A percentile compares a stretch with the other conserved stretches of the same genome.
phyloP scores from a whole-genome alignment of 345 rosid species.

The Gossypium australe region DNA sequence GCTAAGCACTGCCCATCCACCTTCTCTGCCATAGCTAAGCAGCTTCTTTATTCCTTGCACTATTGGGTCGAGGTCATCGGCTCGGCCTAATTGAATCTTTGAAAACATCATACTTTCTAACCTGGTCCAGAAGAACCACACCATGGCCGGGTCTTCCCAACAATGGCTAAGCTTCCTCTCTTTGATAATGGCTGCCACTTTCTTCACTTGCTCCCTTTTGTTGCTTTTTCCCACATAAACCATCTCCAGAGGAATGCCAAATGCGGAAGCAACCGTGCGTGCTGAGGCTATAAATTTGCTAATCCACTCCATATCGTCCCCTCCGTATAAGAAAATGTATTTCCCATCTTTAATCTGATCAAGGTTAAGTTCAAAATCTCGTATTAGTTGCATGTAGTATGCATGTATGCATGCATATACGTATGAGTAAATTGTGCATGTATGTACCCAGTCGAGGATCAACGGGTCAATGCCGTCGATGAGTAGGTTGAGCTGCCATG shows the following conservation, averaged over 20 bases:
- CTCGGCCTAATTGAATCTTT: constrained; percentile 67
- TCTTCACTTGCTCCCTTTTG: constrained; percentile 53
- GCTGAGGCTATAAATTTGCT: constrained; percentile 60
- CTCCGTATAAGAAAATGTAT: constrained; percentile 82
- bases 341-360: constrained; percentile 63
- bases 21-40: constrained; percentile 69
- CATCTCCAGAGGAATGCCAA: constrained; percentile 64
- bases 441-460: constrained; percentile 63
- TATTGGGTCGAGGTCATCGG: constrained; percentile 53
- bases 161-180: constrained; percentile 47
- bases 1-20: constrained; percentile 82
- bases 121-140: constrained; percentile 94
- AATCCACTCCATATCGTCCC: constrained; percentile 75
- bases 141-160: constrained; percentile 61
- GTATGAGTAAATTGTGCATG: neutral
- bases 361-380: neutral
- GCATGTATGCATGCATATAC: too few relatives aligned
- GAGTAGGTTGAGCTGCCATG: constrained; percentile 73
- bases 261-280: constrained; percentile 40
- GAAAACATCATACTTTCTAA: constrained; percentile 83
- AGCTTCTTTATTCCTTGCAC: constrained; percentile 65
- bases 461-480: constrained; percentile 67
- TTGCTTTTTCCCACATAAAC: constrained; percentile 71
- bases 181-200: constrained; percentile 29
- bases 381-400: neutral